phyloP scores from a whole-genome alignment of 306 rosid genomes.

The Vigna trinervia region DNA sequence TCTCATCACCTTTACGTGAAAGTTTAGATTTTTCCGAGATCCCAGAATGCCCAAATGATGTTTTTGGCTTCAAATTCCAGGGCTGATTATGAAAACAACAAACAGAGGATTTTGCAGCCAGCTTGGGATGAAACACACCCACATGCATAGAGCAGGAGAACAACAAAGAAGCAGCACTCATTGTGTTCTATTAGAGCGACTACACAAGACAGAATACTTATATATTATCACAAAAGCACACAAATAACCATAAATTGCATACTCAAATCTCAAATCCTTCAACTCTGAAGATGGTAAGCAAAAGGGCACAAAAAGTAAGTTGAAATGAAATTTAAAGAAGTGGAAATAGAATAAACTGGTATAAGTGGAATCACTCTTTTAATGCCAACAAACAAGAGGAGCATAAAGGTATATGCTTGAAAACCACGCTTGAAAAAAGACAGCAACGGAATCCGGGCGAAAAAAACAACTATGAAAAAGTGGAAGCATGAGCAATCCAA shows the following conservation, averaged over 20 bases:
- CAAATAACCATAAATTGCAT: conserved; percentile 18
- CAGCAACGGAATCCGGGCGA: conserved; percentile 22
- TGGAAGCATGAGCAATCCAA: conserved; percentile 8
- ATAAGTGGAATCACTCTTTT: conserved; percentile 8
- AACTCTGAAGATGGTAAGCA: background rate
- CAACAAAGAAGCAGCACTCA: conserved; percentile 67
- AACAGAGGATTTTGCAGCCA: conserved; percentile 41
- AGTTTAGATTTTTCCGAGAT: conserved; percentile 39
- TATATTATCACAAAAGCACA: conserved; percentile 13
- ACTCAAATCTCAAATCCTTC: conserved; percentile 1
- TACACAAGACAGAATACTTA: conserved; percentile 2
- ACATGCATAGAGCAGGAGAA: conserved; percentile 58
- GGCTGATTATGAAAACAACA: conserved; percentile 40
- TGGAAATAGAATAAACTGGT: background rate
- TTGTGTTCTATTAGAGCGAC: conserved; percentile 38
- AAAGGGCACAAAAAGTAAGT: background rate
- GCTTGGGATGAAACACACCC: conserved; percentile 43
- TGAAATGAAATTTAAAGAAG: background rate
- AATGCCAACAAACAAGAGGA: conserved; percentile 27
- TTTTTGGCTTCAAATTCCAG: conserved; percentile 21
- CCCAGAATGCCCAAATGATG: conserved; percentile 33
- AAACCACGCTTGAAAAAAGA: conserved; percentile 26
- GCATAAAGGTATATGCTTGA: conserved; percentile 32
- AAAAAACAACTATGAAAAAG: background rate
- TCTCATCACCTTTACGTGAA: conserved; percentile 31